Evolutionary conservation across 2,329 filamentous ascomycete species (phyloP), one percentile per base, ranked within the genome.

Genomic region (Penicillium digitatum): DNA sequence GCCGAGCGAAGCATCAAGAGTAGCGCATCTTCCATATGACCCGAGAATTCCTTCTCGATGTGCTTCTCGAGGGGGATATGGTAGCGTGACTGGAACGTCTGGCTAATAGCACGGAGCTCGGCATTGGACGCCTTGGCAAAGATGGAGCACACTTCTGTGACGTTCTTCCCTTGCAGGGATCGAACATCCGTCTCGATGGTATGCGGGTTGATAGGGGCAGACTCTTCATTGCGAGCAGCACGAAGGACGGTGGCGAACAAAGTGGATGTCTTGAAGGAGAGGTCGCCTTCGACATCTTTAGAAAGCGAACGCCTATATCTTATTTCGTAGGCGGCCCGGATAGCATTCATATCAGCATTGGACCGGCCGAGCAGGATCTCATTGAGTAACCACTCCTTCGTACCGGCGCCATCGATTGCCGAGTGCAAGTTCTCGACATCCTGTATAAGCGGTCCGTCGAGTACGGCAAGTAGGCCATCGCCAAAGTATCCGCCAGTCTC

Each of bases 21-120:
- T 0, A 97, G 81, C 0, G 90, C 90, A 16, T 89, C 83, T 70
- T 92, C 81, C 91, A 97, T 96, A 70, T 97, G 93, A 0, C 93
- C 93, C 0, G 87, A 89, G 74, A 96, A 96, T 66, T 94, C 86
- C 76, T 83, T 88, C 59, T 85, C 84, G 64, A 97, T 85, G 47
- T 90, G 86, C 32, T 84, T 82, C 60, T 90, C 86, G 2, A 97
- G 79, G 12, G 83, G 78, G 37, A 81, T 82, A 20, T 85, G 82
- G 70, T 91, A 95, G 58, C 86, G 86, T 50, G 84, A 79, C 65
- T 86, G 80, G 75, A 95, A 97, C 0, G 85, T 81, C 49, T 88
- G 82, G 12, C 82, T 81, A 57, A 97, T 90, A 35, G 91, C 91
- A 32, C 89, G 84, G 52, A 99, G 82, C 72, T 97, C 91, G 50